Evolutionary conservation across 371 early-diverging fungal genomes (phyloP).

Genomic region (Choanephora cucurbitarum): DNA sequence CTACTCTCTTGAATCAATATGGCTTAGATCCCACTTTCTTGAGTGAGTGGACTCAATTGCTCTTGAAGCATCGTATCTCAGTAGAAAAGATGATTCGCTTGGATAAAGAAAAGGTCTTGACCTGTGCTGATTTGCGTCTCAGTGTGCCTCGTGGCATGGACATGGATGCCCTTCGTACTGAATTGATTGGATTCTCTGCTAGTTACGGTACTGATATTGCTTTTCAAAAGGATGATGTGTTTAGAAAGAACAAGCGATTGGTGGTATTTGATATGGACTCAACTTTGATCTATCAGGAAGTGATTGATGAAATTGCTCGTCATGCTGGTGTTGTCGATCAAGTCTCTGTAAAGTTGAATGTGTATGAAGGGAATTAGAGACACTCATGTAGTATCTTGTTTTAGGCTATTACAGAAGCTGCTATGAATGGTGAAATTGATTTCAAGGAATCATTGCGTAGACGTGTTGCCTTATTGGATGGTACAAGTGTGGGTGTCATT

Average conservation of each 20-base stretch:
- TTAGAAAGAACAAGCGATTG: slow-evolving; percentile 87
- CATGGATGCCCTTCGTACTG: slow-evolving; percentile 63
- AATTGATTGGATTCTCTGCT: slow-evolving; percentile 70
- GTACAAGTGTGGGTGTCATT: slow-evolving; percentile 80
- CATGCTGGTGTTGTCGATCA: slow-evolving; percentile 88
- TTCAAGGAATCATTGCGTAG: slow-evolving; percentile 90
- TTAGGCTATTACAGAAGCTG: slow-evolving; percentile 91
- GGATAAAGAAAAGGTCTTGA: slow-evolving; percentile 60
- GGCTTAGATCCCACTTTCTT: slow-evolving; percentile 74
- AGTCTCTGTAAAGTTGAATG: slow-evolving; percentile 90
- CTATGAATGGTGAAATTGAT: slow-evolving; percentile 96
- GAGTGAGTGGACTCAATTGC: slow-evolving; percentile 71
- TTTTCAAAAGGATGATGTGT: slow-evolving; percentile 85
- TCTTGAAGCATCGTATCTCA: slow-evolving; percentile 72
- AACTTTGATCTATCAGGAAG: slow-evolving; percentile 96
- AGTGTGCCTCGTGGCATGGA: slow-evolving; percentile 71
- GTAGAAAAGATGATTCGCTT: slow-evolving; percentile 80
- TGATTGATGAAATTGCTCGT: slow-evolving; percentile 97
- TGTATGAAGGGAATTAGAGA: slow-evolving; percentile 15
- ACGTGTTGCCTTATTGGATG: slow-evolving; percentile 87
- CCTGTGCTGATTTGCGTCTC: slow-evolving; percentile 78
- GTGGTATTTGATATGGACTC: slow-evolving; percentile 99
- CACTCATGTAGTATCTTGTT: neutral
- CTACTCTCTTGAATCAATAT: slow-evolving; percentile 79
- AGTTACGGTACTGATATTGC: slow-evolving; percentile 82